Evolutionary conservation across 768 basidiomycete species (phyloP).

Genomic region (Russula lepida): DNA sequence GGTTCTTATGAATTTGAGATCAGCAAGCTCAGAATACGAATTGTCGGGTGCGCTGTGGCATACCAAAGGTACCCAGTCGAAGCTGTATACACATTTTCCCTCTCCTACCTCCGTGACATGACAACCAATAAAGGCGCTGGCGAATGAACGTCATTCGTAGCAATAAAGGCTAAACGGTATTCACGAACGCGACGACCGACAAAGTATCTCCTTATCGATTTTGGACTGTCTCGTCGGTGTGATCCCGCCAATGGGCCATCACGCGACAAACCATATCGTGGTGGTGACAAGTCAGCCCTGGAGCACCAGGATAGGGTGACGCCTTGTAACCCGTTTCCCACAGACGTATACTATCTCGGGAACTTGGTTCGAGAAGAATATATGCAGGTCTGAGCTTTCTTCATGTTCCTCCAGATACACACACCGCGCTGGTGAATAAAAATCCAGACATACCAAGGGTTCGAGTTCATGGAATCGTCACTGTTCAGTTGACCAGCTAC

Average conservation of each 20-base stretch:
- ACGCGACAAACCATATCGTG: constrained; percentile 16
- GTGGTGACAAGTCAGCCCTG: constrained; percentile 24
- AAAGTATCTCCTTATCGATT: constrained; percentile 25
- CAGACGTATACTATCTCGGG: constrained; percentile 24
- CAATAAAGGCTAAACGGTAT: constrained; percentile 2
- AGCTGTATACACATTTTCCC: too few relatives aligned
- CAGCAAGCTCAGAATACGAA: too few relatives aligned
- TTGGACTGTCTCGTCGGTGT: too few relatives aligned
- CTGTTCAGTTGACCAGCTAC: too few relatives aligned
- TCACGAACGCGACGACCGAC: constrained; percentile 24
- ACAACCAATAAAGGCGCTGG: too few relatives aligned
- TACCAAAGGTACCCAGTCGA: too few relatives aligned
- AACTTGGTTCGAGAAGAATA: too few relatives aligned
- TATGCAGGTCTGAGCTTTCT: constrained; percentile 2
- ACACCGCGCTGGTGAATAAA: neutral
- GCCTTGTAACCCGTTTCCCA: constrained; percentile 22
- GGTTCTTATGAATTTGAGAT: neutral
- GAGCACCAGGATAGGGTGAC: constrained; percentile 13
- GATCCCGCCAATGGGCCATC: neutral
- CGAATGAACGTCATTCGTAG: too few relatives aligned
- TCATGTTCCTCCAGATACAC: rapidly evolving
- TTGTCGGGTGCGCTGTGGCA: too few relatives aligned
- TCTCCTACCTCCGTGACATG: too few relatives aligned
- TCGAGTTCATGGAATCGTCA: neutral
- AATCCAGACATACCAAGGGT: neutral